Base-by-base conservation (phyloP, 2,329 filamentous ascomycete species). In the Paradendryphiella salina region DNA sequence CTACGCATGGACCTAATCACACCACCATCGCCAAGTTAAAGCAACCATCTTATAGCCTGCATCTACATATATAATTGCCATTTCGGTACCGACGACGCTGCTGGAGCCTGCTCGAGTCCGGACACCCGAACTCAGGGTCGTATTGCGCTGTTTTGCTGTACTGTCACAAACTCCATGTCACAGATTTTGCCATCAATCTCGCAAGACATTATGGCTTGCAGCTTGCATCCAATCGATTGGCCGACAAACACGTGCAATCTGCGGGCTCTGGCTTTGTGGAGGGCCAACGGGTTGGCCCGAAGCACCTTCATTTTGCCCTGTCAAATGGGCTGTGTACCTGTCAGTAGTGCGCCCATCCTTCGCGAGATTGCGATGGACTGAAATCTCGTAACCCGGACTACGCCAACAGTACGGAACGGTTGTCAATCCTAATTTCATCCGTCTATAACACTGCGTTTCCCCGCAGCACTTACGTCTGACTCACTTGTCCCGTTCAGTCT, bases 321-420 rank as follows among this genome's bases (percentile, higher is more conserved):
- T 51, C 49, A 51, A 51, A 51, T 51, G 28, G 43, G 37, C 37
- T 38, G 14, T 38, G 28, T 34, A 20, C 20, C 32, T 23, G 20
- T 33, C 23, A 20, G 14, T 36, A 41, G 14, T 23, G n/a, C 34
- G 21, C 33, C 23, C 20, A 23, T 34, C 32, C 28, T 32, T 26
- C 26, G 44, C 29, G 46, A 51, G 32, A 54, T 54, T 54, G 39
- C 51, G 42, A 54, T 43, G 38, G 21, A 37, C 49, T 52, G 32
- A 32, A 38, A 52, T 34, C 48, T 51, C 48, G 37, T 35, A 35
- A 33, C 21, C 37, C 37, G 4, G 14, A 15, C 23, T 33, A 49
- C 39, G 23, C 23, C 23, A 26, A 26, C 23, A 9, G 6, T 9
- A 26, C 46, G 45, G 44, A 17, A 31, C 50, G 15, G 5, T 35